Base-by-base conservation (phyloP, 106 monocot species). In the Allium fistulosum region DNA sequence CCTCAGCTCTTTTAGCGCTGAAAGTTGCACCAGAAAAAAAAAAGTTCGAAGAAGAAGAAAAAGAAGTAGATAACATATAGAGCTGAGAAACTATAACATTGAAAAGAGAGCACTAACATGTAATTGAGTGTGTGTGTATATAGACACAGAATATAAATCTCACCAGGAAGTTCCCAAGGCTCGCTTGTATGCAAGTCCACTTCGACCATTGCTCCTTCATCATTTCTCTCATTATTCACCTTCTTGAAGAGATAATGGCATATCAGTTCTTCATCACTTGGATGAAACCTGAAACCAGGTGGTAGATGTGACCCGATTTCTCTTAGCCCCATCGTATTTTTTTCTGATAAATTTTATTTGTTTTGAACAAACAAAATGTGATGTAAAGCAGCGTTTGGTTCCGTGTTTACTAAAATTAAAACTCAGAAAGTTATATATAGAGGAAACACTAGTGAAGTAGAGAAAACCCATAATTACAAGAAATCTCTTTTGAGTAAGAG, bases 141-240 rank as follows among this genome's bases (percentile, higher is more conserved):
- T 51, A 37, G 0, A 27, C 2, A 12, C 7, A 55, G 49, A 4
- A 22, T 11, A 51, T 16, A 55, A 37, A 37, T 4, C 65, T 74
- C 27, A 94, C 96, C 96, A 12, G 96, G 96, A 49, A 96, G 86
- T 68, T 96, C 96, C 96, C 92, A 96, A 22, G 96, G 96, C 49
- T 96, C 96, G 13, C 69, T 60, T 1, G 80, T 69, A 62, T 96
- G 91, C 61, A 96, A 64, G 71, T 96, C 88, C 51, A 96, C 96
- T 56, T 96, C 96, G 66, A 96, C 87, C 84, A 96, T 69, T 13
- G 88, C 92, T 53, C 66, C 92, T 66, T 75, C 83, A 9, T 75
- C 63, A 50, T 63, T 65, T 52, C 49, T 78, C 78, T 87, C 74
- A 63, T 80, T 80, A 53, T 70, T 17, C 55, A 96, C 86, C 83